These are phyloP conservation scores for Kwoniella dendrophila DNA, from an alignment of 768 basidiomycete genomes.

Conservation along the genomic window DNA sequence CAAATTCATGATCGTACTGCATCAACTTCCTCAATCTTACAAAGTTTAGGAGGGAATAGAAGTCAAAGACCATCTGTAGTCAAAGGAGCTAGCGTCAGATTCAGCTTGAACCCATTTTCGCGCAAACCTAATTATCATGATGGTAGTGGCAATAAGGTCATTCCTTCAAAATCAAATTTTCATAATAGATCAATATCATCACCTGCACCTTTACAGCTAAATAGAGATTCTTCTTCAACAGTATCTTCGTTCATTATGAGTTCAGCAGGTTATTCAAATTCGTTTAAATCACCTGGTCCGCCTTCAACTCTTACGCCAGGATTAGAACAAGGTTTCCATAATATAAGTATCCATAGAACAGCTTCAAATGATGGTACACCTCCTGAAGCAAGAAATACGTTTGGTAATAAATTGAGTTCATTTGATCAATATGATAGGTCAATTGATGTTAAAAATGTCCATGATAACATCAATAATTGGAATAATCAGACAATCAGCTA, in stretches of 20 bases:
- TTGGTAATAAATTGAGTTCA: constrained; percentile 3
- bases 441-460: neutral
- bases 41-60: neutral
- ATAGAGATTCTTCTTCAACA: neutral
- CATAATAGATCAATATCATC: constrained; percentile 5
- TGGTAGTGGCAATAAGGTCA: neutral
- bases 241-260: neutral
- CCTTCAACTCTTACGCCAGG: neutral
- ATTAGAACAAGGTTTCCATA: neutral
- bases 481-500: neutral
- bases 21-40: neutral
- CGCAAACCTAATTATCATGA: neutral
- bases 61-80: neutral
- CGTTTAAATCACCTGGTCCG: constrained; percentile 1
- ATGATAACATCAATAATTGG: neutral
- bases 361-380: neutral
- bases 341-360: neutral
- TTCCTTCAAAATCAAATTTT: neutral
- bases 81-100: neutral
- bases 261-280: constrained; percentile 7
- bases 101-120: constrained; percentile 6
- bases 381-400: neutral
- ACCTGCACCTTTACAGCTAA: neutral
- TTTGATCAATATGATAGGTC: neutral
- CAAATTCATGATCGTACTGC: neutral